These are phyloP conservation scores for Zymoseptoria tritici DNA, from an alignment of 2,329 filamentous ascomycete genomes.

Conservation along the genomic window DNA sequence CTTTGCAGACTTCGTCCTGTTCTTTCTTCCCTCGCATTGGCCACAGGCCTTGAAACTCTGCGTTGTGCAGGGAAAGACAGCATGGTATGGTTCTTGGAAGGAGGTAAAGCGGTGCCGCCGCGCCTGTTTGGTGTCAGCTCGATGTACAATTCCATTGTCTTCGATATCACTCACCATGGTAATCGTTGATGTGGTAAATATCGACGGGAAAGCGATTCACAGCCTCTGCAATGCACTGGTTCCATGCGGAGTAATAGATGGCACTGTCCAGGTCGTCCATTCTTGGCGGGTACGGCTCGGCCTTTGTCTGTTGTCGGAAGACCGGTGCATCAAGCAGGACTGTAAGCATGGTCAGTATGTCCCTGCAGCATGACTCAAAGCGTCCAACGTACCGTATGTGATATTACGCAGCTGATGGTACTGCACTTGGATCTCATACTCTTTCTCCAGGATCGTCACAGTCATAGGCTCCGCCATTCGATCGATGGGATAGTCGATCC, in stretches of 20 bases:
- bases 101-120: conserved; percentile 54
- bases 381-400: conserved; percentile 35
- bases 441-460: conserved; percentile 50
- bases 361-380: neutral
- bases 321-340: conserved; percentile 58
- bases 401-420: conserved; percentile 56
- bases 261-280: conserved; percentile 61
- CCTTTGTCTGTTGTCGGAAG: conserved; percentile 54
- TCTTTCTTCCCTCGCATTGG: conserved; percentile 54
- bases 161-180: conserved; percentile 42
- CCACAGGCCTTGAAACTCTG: conserved; percentile 61
- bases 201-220: conserved; percentile 54
- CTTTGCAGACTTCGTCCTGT: conserved; percentile 52
- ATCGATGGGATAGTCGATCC: conserved; percentile 53
- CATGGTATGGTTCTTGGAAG: conserved; percentile 52
- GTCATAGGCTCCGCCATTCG: conserved; percentile 51
- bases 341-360: conserved; percentile 20
- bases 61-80: conserved; percentile 57
- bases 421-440: conserved; percentile 53
- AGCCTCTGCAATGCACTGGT: conserved; percentile 56
- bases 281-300: conserved; percentile 56
- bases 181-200: conserved; percentile 57
- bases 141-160: neutral
- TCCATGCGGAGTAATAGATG: conserved; percentile 61
- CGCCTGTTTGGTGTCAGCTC: conserved; percentile 10